Percentiles rank a stretch among this genome's conserved stretches.
Evolutionary conservation across 1,284 basidiomycete species (phyloP).

Genomic region (Mycosarcoma mackinlayi): DNA sequence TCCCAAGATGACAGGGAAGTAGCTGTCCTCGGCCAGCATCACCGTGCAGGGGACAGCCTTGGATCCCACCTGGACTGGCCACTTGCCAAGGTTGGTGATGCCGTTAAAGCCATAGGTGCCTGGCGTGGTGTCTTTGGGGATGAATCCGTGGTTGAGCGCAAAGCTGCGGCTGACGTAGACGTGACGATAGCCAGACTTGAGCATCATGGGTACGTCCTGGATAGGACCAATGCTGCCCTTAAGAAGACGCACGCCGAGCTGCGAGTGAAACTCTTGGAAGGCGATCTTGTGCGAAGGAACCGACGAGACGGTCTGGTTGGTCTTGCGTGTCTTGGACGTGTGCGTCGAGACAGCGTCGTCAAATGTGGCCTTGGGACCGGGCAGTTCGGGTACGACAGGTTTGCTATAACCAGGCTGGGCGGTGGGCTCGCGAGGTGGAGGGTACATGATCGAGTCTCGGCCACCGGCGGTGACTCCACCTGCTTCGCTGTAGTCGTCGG

Average conservation of each 20-base stretch:
- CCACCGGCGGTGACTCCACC: constrained; percentile 65
- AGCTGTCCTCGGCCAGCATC: constrained; percentile 87
- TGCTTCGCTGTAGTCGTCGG: constrained; percentile 64
- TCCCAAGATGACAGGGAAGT: constrained; percentile 95
- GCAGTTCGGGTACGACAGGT: constrained; percentile 50
- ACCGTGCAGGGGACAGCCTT: constrained; percentile 72
- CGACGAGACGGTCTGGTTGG: constrained; percentile 48
- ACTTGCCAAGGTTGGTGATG: constrained; percentile 71
- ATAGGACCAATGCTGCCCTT: constrained; percentile 90
- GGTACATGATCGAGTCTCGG: constrained; percentile 67
- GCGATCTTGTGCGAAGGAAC: constrained; percentile 64
- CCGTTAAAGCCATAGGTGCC: constrained; percentile 82
- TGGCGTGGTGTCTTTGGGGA: constrained; percentile 79
- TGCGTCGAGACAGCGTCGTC: constrained; percentile 53
- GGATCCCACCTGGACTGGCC: constrained; percentile 71
- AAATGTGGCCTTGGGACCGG: constrained; percentile 28
- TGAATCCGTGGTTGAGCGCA: constrained; percentile 87
- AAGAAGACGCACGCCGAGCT: constrained; percentile 86
- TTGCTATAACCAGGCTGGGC: constrained; percentile 55
- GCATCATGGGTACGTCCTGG: constrained; percentile 78
- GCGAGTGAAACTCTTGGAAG: constrained; percentile 66
- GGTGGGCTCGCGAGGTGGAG: constrained; percentile 60
- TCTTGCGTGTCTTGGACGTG: constrained; percentile 57
- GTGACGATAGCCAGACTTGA: constrained; percentile 91
- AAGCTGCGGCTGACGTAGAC: constrained; percentile 96